Base-by-base conservation (phyloP, 2,329 filamentous ascomycete species). In the Penicillium rolfsii region DNA sequence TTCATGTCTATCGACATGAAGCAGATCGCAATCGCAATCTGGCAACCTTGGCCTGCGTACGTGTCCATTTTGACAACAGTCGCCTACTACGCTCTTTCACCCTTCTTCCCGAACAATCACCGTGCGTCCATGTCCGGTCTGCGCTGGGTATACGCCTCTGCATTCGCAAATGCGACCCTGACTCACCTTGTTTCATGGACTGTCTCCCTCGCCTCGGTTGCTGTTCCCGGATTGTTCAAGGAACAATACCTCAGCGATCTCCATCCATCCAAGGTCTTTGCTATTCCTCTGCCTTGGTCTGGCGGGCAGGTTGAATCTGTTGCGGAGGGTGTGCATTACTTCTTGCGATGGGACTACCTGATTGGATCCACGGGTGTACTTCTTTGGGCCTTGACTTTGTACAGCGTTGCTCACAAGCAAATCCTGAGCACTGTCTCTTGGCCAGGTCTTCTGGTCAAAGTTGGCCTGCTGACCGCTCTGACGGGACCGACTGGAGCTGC, bases 11-110 rank as follows among this genome's bases (percentile, higher is more conserved):
- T 76, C 16, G 70, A 76, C n/a, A 71, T 74, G 12, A 83, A 82
- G 63, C 82, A 84, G 65, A 73, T 74, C 24, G 76, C 79, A 58
- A 80, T 83, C 28, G 80, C 80, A 1, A 64, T 81, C 49, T 84
- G 83, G 81, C 82, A 85, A 63, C 71, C 77, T 4, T 85, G 83
- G 71, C 81, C 83, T 0, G 66, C 82, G 19, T 81, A 77, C 67
- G 77, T 82, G 6, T 76, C 76, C 3, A 54, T 82, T 11, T 64
- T 79, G n/a, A 76, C 79, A 5, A 74, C 67, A 2, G 22, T 71
- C 1, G 64, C 77, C 41, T 69, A 72, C 57, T 45, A 67, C 43
- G 5, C 71, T 55, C 67, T 70, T 22, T 62, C 70, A 12, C 64
- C 67, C 7, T 62, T 71, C 59, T 66, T 68, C 52, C 59, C 65